A percentile compares a stretch with the other conserved stretches of the same genome.
These are phyloP conservation scores for Plasmodium reichenowi DNA, from an alignment of 169 alveolate genomes.

Conservation along the genomic window DNA sequence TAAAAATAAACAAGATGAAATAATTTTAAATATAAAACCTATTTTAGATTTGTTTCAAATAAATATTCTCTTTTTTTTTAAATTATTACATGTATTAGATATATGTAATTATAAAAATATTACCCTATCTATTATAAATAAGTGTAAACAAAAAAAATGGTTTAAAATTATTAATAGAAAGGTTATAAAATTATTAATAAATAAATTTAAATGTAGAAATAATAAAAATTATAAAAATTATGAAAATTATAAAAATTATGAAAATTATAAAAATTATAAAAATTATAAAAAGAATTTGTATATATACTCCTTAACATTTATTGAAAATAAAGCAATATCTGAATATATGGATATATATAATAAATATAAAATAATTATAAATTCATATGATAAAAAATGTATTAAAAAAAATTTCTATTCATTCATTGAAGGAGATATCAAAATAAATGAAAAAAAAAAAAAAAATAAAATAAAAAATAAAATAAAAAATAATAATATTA, in stretches of 20 bases:
- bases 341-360: conserved; percentile 27
- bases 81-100: conserved; percentile 1
- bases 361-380: conserved; percentile 25
- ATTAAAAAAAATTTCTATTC: not conserved
- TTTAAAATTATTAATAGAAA: too few species aligned
- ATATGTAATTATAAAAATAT: not conserved
- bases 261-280: too few species aligned
- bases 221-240: not conserved
- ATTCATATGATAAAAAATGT: conserved; percentile 6
- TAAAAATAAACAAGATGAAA: not conserved
- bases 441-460: not conserved
- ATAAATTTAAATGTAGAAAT: not conserved
- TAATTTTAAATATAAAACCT: not conserved
- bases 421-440: too few species aligned
- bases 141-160: too few species aligned
- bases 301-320: not conserved
- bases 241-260: too few species aligned
- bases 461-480: not conserved
- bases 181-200: conserved; percentile 6
- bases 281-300: not conserved
- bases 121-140: not conserved
- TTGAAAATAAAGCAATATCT: not conserved
- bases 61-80: conserved; percentile 32
- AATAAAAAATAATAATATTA: too few species aligned
- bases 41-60: conserved; percentile 24